These are phyloP conservation scores for Brassica carinata DNA, from an alignment of 345 rosid genomes.

Conservation along the genomic window DNA sequence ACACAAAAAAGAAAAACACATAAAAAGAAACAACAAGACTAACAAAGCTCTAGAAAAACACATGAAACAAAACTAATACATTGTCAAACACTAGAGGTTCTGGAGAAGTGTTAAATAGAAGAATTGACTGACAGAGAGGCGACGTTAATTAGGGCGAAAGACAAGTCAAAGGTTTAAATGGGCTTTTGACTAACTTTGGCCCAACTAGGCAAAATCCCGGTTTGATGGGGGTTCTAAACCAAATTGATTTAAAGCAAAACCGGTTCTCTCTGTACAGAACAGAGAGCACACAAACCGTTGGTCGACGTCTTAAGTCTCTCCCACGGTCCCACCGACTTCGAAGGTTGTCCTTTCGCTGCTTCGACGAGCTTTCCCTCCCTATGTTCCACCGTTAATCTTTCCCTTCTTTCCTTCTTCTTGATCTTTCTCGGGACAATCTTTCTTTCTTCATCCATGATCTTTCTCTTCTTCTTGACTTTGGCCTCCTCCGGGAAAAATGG, in stretches of 20 bases:
- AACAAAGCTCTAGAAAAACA: too few relatives aligned
- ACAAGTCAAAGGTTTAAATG: not conserved
- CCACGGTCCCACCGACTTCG: not conserved
- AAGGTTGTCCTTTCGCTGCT: not conserved
- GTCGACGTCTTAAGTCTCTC: not conserved
- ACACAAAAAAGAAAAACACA: not conserved
- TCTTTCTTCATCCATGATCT: not conserved
- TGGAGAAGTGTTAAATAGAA: conserved; percentile 21
- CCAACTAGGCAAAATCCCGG: not conserved
- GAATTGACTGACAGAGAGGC: not conserved
- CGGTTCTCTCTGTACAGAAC: not conserved
- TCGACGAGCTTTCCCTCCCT: not conserved
- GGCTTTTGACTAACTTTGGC: not conserved
- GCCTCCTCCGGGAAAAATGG: too few relatives aligned
- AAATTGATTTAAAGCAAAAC: not conserved
- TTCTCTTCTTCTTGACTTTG: not conserved
- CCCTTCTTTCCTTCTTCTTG: not conserved
- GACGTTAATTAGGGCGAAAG: not conserved
- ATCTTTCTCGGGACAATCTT: not conserved
- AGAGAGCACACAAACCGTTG: not conserved
- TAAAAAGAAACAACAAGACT: too few relatives aligned
- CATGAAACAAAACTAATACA: too few relatives aligned
- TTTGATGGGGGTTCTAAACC: not conserved
- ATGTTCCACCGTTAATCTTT: not conserved
- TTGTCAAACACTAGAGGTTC: not conserved